These are phyloP conservation scores for Stephanodiscus triporus DNA, from an alignment of 108 stramenopile species.

Conservation along the genomic window DNA sequence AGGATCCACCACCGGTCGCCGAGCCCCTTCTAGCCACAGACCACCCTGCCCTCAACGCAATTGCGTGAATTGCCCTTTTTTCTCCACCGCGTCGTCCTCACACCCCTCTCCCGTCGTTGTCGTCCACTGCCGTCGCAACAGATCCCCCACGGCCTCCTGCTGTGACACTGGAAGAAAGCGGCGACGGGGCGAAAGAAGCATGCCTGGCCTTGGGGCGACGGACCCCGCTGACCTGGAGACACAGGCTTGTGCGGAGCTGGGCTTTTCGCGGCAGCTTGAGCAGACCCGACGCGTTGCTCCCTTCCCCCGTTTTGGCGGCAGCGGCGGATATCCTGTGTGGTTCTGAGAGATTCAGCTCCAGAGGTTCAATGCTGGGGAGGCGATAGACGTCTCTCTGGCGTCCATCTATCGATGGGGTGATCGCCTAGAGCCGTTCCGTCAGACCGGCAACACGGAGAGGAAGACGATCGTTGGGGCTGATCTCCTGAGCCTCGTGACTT, in stretches of 20 bases:
- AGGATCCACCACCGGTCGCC: no score
- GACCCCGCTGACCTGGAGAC: conserved; percentile 19
- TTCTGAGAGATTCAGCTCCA: not conserved
- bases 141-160: no score
- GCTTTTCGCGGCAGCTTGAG: conserved; percentile 2
- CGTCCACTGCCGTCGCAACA: no score
- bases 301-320: conserved; percentile 3
- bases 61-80: no score
- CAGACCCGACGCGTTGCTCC: not conserved
- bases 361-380: not conserved
- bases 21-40: no score
- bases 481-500: conserved; percentile 7
- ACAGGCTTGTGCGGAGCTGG: not conserved
- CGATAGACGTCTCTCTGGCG: not conserved
- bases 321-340: conserved; percentile 18
- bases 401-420: conserved; percentile 9
- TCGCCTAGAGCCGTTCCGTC: not conserved
- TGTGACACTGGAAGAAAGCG: no score
- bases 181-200: no score
- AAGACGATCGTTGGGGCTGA: conserved; percentile 9
- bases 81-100: no score
- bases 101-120: no score
- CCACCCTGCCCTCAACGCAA: no score
- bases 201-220: not conserved
- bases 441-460: conserved; percentile 8